A percentile compares a stretch with the other conserved stretches of the same genome.
Conservation (phyloP, 805 yeast genomes). For the Saccharomycopsis sp. region DNA sequence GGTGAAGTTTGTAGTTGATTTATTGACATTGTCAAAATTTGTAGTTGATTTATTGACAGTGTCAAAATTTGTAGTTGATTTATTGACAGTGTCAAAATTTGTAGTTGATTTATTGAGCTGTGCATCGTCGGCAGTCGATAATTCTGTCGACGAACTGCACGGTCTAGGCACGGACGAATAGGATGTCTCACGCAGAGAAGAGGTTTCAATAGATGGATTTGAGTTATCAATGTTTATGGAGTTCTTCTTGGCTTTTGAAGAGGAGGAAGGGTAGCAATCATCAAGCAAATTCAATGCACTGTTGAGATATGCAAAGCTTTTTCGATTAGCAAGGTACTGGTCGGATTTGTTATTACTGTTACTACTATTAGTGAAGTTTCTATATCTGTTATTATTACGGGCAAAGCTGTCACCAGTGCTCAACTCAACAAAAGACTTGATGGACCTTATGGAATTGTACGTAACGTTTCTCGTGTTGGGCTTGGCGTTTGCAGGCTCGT, state of each 20-base stretch:
- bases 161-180: not conserved
- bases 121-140: not conserved
- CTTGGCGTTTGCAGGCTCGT: not conserved
- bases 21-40: not conserved
- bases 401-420: not conserved
- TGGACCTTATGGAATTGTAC: slow-evolving; percentile 13
- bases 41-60: not conserved
- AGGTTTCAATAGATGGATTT: not conserved
- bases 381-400: not conserved
- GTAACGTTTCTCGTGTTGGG: slow-evolving; percentile 7
- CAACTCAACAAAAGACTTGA: slow-evolving; percentile 9
- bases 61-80: not conserved
- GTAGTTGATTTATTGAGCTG: not conserved
- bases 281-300: slow-evolving; percentile 13
- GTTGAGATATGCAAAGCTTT: slow-evolving; percentile 12
- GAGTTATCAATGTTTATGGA: too few species aligned
- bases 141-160: not conserved
- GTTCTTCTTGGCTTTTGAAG: too few species aligned
- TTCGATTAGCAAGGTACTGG: not conserved
- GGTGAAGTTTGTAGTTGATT: not conserved
- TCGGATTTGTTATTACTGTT: not conserved
- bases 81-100: not conserved
- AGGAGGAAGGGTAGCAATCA: not conserved
- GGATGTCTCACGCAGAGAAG: not conserved
- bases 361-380: not conserved